These are phyloP conservation scores for Themeda triandra DNA, from an alignment of 176 grass and related monocot species.

Conservation along the genomic window DNA sequence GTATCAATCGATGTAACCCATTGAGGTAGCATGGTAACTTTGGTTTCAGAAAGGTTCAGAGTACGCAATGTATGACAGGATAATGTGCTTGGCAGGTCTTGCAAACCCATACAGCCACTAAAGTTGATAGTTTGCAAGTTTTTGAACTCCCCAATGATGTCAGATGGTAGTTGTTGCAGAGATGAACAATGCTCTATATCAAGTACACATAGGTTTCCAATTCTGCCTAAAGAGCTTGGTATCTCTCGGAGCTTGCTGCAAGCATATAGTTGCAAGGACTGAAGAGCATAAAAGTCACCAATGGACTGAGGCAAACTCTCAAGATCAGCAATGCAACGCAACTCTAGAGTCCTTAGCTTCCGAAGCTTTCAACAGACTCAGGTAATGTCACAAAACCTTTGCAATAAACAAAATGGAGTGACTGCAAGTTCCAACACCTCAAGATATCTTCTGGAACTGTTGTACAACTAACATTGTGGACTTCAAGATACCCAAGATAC, in stretches of 20 bases:
- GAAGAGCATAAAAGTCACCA: no score
- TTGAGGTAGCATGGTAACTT: background rate
- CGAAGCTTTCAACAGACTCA: background rate
- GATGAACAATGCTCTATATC: background rate
- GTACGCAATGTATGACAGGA: no score
- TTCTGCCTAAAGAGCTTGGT: background rate
- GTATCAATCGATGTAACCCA: background rate
- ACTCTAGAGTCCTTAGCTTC: background rate
- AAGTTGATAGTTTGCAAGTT: no score
- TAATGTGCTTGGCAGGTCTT: no score
- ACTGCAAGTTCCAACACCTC: background rate
- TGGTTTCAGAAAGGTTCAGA: background rate
- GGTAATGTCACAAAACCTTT: background rate
- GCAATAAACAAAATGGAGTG: background rate
- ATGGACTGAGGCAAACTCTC: no score
- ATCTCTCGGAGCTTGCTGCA: background rate
- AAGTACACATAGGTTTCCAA: background rate
- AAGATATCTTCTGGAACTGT: background rate
- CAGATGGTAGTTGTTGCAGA: background rate
- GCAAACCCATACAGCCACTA: no score
- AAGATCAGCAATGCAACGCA: background rate
- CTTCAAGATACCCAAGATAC: background rate
- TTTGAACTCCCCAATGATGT: background rate
- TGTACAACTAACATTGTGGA: background rate
- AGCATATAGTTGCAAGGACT: background rate